Evolutionary conservation across 768 basidiomycete species (phyloP).

Genomic region (Mycena olivaceomarginata): DNA sequence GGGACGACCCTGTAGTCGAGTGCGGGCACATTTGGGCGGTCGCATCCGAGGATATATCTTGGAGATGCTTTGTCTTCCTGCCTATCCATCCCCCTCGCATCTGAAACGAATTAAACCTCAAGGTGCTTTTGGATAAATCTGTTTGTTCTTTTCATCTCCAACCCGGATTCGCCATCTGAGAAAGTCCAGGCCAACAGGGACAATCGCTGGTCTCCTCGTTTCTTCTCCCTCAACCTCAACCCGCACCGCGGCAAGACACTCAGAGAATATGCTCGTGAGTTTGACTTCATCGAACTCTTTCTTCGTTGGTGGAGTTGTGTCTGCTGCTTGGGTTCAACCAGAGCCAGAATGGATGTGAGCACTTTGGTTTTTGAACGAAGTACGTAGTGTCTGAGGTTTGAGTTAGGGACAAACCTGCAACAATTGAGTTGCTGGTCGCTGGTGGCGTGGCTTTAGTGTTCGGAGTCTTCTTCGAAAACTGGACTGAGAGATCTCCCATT

Average conservation of each 20-base stretch:
- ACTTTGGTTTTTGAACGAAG: constrained; percentile 42
- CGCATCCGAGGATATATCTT: constrained; percentile 62
- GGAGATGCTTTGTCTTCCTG: constrained; percentile 72
- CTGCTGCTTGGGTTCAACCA: constrained; percentile 84
- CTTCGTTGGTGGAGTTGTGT: constrained; percentile 78
- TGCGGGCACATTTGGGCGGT: too few species aligned
- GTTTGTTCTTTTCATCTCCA: constrained; percentile 55
- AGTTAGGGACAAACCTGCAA: constrained; percentile 71
- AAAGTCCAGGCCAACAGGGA: constrained; percentile 82
- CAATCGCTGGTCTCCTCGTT: constrained; percentile 74
- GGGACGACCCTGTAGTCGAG: too few species aligned
- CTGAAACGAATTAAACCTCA: constrained; percentile 46
- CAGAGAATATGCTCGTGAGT: constrained; percentile 74
- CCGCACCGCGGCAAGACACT: constrained; percentile 78
- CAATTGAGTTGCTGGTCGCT: constrained; percentile 76
- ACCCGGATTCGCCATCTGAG: background rate
- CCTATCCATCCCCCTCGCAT: too few species aligned
- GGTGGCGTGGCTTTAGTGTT: constrained; percentile 71
- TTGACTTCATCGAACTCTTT: too few species aligned
- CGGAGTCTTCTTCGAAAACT: constrained; percentile 74
- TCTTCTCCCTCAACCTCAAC: constrained; percentile 86
- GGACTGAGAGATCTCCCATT: constrained; percentile 80
- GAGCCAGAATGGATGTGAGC: constrained; percentile 54
- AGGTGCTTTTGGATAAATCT: constrained; percentile 61
- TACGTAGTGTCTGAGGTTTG: background rate